Base-by-base conservation (phyloP, 2,329 filamentous ascomycete genomes). In the Penicillium sp. region DNA sequence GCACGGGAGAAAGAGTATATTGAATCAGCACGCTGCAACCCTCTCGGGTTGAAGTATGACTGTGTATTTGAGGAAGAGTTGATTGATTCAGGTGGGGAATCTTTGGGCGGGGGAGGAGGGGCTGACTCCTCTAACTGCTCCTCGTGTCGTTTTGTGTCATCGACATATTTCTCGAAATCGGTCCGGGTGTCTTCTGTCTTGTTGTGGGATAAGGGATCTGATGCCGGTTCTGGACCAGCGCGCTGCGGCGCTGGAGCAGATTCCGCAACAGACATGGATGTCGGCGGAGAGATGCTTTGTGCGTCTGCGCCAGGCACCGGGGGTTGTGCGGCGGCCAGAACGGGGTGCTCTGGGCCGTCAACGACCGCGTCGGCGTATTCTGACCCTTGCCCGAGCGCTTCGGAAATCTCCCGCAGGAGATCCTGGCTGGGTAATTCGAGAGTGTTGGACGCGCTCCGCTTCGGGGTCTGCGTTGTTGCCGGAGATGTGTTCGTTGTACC, bases 1-100 rank as follows among this genome's bases (percentile, higher is more conserved):
- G 88, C 88, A 40, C 92, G 85, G 2, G 91, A 96, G 52, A 99
- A 82, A 1, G 94, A 96, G 73, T 95, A 96, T 61, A 97, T 91
- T 31, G 92, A 97, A 38, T 89, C 89, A 3, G 91, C 81, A 11
- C 91, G 82, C 20, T 80, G 79, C 7, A 82, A 69, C 48, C 76
- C 70, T 20, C 66, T 62, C 0, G 74, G 72, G 48, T 76, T 74
- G 50, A 76, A 75, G 52, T 74, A 76, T 2, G 74, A 75, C 46
- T 74, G 71, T 4, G 60, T 62, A 39, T 61, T 66, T 3, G 67
- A 65, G 13, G 70, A 70, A 3, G 63, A 69, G n/a, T 63, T 56
- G 36, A 61, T 58, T 27, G 64, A 47, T 14, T 39, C 36, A 50
- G 64, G 31, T 49, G 58, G 39, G 50, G 58, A 67, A 48, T 70